Conservation (phyloP, 306 rosid species). For the Begonia peltatifolia region DNA sequence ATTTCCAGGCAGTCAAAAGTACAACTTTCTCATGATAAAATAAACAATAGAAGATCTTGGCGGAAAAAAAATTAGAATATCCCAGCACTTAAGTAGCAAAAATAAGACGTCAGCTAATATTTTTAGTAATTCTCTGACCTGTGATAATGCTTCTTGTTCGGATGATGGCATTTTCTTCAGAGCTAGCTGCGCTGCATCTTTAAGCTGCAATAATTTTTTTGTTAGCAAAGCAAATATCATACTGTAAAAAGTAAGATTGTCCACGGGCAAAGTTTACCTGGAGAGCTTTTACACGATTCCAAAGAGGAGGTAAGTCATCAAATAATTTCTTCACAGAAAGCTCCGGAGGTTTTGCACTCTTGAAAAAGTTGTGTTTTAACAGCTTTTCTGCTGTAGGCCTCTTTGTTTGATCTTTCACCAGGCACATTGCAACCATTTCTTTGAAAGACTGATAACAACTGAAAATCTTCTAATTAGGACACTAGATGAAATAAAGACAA, state of each 20-base stretch:
- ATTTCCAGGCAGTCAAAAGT: too few relatives aligned
- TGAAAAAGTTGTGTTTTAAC: constrained; percentile 83
- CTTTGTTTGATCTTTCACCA: constrained; percentile 97
- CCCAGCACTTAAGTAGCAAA: too few relatives aligned
- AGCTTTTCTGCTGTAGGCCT: constrained; percentile 90
- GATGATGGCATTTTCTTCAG: constrained; percentile 95
- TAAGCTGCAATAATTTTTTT: constrained; percentile 38
- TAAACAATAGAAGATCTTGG: too few relatives aligned
- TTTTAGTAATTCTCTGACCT: constrained; percentile 22
- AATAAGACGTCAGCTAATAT: too few relatives aligned
- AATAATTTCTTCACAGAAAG: constrained; percentile 82
- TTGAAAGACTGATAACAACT: constrained; percentile 99
- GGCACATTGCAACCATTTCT: constrained; percentile 99
- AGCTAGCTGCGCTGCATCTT: constrained; percentile 95
- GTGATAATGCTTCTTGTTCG: constrained; percentile 97
- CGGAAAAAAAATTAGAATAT: too few relatives aligned
- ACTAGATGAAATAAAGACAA: constrained; percentile 17
- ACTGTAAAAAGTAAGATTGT: constrained; percentile 11
- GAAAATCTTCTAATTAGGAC: constrained; percentile 91
- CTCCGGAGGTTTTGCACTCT: constrained; percentile 85
- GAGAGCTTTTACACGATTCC: constrained; percentile 88
- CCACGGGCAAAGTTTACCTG: constrained; percentile 43
- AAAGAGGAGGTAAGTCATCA: constrained; percentile 82
- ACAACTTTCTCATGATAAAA: too few relatives aligned
- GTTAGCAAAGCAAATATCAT: constrained; percentile 13